Conservation (phyloP, 2,329 filamentous ascomycete species). For the Diaporthe capsici region DNA sequence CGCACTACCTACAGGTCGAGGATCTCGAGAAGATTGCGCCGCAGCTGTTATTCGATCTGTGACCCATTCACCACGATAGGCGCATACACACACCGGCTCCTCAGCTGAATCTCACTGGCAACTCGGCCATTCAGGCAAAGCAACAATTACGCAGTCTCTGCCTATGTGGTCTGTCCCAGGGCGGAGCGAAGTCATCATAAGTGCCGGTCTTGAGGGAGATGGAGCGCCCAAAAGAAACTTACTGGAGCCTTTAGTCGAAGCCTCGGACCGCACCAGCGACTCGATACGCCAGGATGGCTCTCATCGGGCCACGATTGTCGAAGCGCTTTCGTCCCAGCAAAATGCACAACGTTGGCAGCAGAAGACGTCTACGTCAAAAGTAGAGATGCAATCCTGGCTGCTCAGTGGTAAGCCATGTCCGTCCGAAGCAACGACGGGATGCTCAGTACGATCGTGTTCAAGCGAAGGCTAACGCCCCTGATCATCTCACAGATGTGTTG, state of each 20-base stretch:
- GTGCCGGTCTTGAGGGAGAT: neutral
- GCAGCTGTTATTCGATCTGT: slow-evolving; percentile 90
- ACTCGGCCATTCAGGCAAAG: no score
- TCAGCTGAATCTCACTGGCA: neutral
- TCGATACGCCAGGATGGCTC: neutral
- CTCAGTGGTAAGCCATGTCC: neutral
- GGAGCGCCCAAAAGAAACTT: no score
- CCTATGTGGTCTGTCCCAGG: neutral
- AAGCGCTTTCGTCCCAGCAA: neutral
- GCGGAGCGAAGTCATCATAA: neutral
- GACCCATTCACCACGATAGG: slow-evolving; percentile 38
- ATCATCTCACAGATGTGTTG: neutral
- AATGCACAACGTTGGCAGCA: neutral
- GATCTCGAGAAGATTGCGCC: slow-evolving; percentile 91
- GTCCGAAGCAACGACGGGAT: neutral
- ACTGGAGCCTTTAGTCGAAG: neutral
- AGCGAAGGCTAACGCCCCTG: neutral
- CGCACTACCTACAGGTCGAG: slow-evolving; percentile 71
- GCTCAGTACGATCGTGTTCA: neutral
- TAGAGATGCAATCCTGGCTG: neutral
- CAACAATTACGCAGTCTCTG: neutral
- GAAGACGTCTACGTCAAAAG: neutral
- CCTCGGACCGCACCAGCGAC: neutral
- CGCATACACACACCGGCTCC: neutral
- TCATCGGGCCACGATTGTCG: neutral